phyloP scores from a whole-genome alignment of 225 moss, liverwort and hornwort genomes.

The Pleurozium schreberi region DNA sequence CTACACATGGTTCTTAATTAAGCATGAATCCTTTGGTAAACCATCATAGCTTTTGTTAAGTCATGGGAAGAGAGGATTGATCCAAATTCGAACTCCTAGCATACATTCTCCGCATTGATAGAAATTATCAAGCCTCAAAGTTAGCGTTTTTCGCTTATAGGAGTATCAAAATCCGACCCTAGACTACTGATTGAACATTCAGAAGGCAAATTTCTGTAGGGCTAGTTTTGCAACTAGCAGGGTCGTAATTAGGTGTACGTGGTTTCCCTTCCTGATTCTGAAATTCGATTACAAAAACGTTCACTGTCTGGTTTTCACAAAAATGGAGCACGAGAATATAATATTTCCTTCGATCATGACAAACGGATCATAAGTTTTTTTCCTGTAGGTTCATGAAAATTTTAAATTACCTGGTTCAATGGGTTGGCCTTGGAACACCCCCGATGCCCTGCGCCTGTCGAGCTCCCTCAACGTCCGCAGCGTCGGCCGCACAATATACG shows the following conservation, averaged over 20 bases:
- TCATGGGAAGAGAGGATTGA: too few relatives aligned
- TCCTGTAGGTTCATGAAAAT: background rate
- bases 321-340: background rate
- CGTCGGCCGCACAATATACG: slow-evolving; percentile 6
- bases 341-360: background rate
- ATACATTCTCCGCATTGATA: background rate
- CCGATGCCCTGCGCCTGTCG: background rate
- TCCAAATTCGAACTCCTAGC: background rate
- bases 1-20: background rate
- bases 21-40: background rate
- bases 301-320: background rate
- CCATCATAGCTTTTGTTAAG: background rate
- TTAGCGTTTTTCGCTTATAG: background rate
- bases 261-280: background rate
- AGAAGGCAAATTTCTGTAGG: background rate
- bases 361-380: too few relatives aligned
- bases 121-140: background rate
- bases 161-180: background rate
- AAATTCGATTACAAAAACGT: background rate
- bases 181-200: background rate
- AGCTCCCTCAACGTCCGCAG: slow-evolving; percentile 2
- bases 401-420: background rate
- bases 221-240: background rate
- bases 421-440: background rate
- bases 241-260: background rate